phyloP scores from a whole-genome alignment of 257 asterid genomes.

The Nemophila menziesii region DNA sequence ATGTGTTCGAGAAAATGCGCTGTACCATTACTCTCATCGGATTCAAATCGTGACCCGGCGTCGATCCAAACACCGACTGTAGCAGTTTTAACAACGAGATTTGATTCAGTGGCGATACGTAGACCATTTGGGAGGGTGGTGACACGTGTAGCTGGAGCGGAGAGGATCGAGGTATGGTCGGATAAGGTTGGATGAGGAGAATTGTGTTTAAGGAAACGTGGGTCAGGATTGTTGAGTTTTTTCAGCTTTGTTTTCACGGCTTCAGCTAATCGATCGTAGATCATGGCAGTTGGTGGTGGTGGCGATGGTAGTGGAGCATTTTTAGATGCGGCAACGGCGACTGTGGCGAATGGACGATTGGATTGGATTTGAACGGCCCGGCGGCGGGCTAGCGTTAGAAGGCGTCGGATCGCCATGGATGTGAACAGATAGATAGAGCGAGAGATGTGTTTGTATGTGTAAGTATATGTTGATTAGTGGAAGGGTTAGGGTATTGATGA shows the following conservation, averaged over 20 bases:
- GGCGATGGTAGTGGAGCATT: slow-evolving; percentile 34
- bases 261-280: slow-evolving; percentile 84
- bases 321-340: slow-evolving; percentile 21
- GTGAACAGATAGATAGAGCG: slow-evolving; percentile 12
- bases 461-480: slow-evolving; percentile 25
- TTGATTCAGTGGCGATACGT: slow-evolving; percentile 82
- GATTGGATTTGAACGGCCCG: slow-evolving; percentile 14
- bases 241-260: slow-evolving; percentile 46
- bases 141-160: slow-evolving; percentile 61
- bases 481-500: neutral
- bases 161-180: slow-evolving; percentile 58
- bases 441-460: neutral
- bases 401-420: slow-evolving; percentile 75
- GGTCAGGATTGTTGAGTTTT: slow-evolving; percentile 53
- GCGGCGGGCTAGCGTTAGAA: slow-evolving; percentile 44
- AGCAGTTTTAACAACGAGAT: slow-evolving; percentile 50
- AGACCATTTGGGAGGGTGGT: slow-evolving; percentile 85
- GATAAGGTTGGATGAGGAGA: slow-evolving; percentile 49
- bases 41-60: slow-evolving; percentile 88
- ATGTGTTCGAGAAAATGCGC: slow-evolving; percentile 94
- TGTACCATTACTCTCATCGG: slow-evolving; percentile 69
- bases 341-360: slow-evolving; percentile 34
- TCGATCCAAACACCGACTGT: slow-evolving; percentile 93
- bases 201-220: slow-evolving; percentile 53
- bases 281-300: slow-evolving; percentile 58